These are phyloP conservation scores for Sphagnum tenellum DNA, from an alignment of 225 moss, liverwort and hornwort genomes.

Conservation along the genomic window DNA sequence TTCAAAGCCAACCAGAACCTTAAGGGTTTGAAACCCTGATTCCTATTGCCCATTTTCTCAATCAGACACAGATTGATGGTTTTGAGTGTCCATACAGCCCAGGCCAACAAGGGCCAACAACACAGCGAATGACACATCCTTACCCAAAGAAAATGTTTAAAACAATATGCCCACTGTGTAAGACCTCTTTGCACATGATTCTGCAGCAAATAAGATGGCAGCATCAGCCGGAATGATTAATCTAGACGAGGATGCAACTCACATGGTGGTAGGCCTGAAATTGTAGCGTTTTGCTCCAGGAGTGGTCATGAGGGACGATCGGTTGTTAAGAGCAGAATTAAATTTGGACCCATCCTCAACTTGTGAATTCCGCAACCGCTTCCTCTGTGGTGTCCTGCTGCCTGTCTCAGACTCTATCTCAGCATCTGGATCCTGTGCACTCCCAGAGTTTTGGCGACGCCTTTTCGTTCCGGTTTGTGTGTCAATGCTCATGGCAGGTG, in stretches of 20 bases:
- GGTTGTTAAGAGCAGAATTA: constrained; percentile 43
- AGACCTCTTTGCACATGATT: no score
- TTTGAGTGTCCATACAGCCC: background rate
- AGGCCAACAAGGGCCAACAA: no score
- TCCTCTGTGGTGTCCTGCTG: constrained; percentile 31
- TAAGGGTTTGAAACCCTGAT: no score
- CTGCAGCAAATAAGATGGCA: background rate
- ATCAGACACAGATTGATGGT: no score
- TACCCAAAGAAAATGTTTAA: no score
- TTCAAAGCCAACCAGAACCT: no score
- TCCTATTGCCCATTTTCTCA: no score
- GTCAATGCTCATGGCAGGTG: constrained; percentile 29
- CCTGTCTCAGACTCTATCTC: constrained; percentile 32
- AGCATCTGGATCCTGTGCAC: constrained; percentile 17
- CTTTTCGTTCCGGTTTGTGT: constrained; percentile 32
- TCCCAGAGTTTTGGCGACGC: constrained; percentile 23
- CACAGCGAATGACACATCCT: no score
- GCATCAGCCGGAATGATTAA: background rate
- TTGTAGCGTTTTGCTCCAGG: constrained; percentile 82
- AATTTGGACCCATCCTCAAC: constrained; percentile 54
- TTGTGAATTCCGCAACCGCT: constrained; percentile 67
- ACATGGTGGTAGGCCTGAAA: constrained; percentile 91
- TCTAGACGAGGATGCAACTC: constrained; percentile 11
- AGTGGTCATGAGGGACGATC: constrained; percentile 45
- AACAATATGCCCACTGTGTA: no score